Evolutionary conservation across 192 early-diverging fungal species (phyloP).

Genomic region (Geosiphon pyriformis): DNA sequence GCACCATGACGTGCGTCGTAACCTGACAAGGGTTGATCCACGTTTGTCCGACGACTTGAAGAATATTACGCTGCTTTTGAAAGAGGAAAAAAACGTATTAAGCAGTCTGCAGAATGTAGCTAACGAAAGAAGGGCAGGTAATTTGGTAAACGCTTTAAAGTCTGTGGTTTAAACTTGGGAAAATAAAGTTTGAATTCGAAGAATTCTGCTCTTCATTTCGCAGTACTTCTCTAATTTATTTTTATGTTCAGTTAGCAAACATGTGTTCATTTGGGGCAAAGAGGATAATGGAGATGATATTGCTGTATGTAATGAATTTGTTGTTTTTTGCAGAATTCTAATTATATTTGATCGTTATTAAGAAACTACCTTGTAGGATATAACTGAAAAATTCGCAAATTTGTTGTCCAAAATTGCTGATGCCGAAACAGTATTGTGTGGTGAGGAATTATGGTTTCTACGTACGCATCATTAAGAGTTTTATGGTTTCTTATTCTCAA

Average conservation of each 20-base stretch:
- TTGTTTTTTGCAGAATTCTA: slow-evolving; percentile 1
- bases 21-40: slow-evolving; percentile 16
- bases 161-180: too few species aligned
- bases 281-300: slow-evolving; percentile 5
- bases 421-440: slow-evolving; percentile 10
- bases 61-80: slow-evolving; percentile 12
- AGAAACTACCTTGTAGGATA: slow-evolving; percentile 11
- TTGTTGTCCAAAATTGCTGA: slow-evolving; percentile 17
- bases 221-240: not conserved
- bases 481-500: not conserved
- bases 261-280: slow-evolving; percentile 21
- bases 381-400: slow-evolving; percentile 17
- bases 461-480: not conserved
- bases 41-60: slow-evolving; percentile 15
- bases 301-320: not conserved
- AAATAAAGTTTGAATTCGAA: too few species aligned
- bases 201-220: too few species aligned
- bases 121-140: slow-evolving; percentile 22
- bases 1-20: slow-evolving; percentile 15
- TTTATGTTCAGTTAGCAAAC: slow-evolving; percentile 7
- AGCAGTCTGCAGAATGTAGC: slow-evolving; percentile 21
- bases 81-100: slow-evolving; percentile 21
- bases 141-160: not conserved
- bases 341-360: too few species aligned
- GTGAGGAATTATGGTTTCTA: slow-evolving; percentile 14